These are phyloP conservation scores for Ceratobasidium sp. DNA, from an alignment of 1,284 basidiomycete genomes.

Conservation along the genomic window DNA sequence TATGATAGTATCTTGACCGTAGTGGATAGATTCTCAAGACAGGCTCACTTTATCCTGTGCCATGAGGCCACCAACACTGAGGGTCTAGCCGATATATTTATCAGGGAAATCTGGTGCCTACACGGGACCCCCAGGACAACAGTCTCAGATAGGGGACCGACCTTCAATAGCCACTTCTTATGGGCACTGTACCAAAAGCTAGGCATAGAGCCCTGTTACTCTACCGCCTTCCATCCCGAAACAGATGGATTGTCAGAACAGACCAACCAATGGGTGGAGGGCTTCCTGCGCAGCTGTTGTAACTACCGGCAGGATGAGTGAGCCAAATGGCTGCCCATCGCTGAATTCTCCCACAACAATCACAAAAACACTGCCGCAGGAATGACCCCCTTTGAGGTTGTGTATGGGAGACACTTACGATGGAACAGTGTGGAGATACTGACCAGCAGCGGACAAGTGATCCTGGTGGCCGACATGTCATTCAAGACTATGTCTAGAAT, in stretches of 20 bases:
- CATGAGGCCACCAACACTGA: slow-evolving; percentile 46
- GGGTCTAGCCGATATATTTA: slow-evolving; percentile 49
- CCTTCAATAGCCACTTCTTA: background rate
- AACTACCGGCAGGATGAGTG: slow-evolving; percentile 38
- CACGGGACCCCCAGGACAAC: slow-evolving; percentile 51
- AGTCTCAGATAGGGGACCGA: slow-evolving; percentile 54
- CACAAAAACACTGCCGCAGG: background rate
- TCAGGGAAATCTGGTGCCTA: slow-evolving; percentile 23
- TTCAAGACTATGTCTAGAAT: too few relatives aligned
- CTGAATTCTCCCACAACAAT: slow-evolving; percentile 25
- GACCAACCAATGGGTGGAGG: background rate
- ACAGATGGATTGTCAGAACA: background rate
- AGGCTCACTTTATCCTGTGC: slow-evolving; percentile 55
- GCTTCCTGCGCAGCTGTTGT: slow-evolving; percentile 47
- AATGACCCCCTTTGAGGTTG: background rate
- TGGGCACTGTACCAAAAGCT: background rate
- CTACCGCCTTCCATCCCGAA: background rate
- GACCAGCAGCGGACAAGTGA: background rate
- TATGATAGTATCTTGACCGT: slow-evolving; percentile 57
- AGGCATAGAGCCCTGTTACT: slow-evolving; percentile 53
- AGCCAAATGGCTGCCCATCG: background rate
- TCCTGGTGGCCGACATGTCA: too few relatives aligned
- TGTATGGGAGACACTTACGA: background rate
- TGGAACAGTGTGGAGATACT: background rate
- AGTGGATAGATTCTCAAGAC: slow-evolving; percentile 57